Base-by-base conservation (phyloP, 176 grass and related monocot genomes). In the Juncus inflexus region DNA sequence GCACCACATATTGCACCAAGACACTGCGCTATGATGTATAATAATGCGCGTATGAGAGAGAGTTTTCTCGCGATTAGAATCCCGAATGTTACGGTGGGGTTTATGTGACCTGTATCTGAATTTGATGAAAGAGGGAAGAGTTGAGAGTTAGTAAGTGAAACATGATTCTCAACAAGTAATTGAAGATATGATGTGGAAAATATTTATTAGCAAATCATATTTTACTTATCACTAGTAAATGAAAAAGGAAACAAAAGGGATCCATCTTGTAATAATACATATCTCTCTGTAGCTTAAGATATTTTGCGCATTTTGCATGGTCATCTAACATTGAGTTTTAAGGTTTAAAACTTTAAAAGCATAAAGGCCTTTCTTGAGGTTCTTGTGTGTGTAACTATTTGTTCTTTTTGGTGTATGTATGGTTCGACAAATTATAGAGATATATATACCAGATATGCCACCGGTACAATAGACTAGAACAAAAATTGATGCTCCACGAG, bases 401-500 rank as follows among this genome's bases (percentile, higher is more conserved):
- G 43, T 47, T 47, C 43, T 5, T 47, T 5, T 2, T 51, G 9
- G 9, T 37, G 63, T 37, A 7, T 51, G 13, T 35, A 13, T 15
- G n/a, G 63, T 15, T 11, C 16, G 64, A 28, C 19, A 0, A 28
- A 28, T 28, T 28, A 28, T 1, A 66, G 64, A 36, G 42, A 37
- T 12, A 66, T 9, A 52, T 42, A 52, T 37, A 71, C 90, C 91
- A 19, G 87, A 96, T 51, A 96, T 45, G 74, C 91, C 84, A 53
- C 75, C 82, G 66, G 77, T 91, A 70, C 84, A 83, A 76, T 88
- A 91, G 60, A 91, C 91, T 50, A 91, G 84, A 55, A 96, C 12
- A 68, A 97, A 86, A 72, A 97, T 97, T 65, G 84, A 89, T 61
- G 79, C 94, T 42, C 88, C 88, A 67, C 89, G 91, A 58, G 85